Evolutionary conservation across 768 basidiomycete species (phyloP), one percentile per base, ranked within the genome.

Genomic region (Tricholoma bakamatsutake): DNA sequence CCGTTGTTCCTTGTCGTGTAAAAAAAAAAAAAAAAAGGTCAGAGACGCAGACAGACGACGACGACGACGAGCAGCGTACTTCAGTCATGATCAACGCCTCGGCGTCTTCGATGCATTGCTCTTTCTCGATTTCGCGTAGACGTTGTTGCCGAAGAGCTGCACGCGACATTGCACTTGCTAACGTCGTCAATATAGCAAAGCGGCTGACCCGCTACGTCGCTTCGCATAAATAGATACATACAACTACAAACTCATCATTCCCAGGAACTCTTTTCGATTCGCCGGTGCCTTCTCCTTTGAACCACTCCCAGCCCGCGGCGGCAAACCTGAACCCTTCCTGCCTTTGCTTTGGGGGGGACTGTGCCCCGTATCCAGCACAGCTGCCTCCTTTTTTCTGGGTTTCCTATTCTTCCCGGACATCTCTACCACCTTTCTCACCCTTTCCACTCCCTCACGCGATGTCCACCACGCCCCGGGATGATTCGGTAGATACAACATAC

Each of bases 81-180:
- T 83, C 80, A 35, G 81, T 82, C 72, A 84, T 75, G 61, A 76
- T 76, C 42, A 84, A 70, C 0, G 80, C 82, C 39, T 83, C 80
- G 12, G 73, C 73, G 18, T 84, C 82, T 65, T 82, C 82, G 27
- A 70, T 60, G 2, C 73, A 76, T 57, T 81, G 76, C 62, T 84
- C 81, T 27, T 73, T 70, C 64, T 83, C 82, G 33, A 77, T 72
- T 53, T 80, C 78, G 34, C 72, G 65, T 17, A 81, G 71, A 6
- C 69, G 69, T 48, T 75, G 72, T 63, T 74, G 77, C 35, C 82
- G 76, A 50, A 77, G 70, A 51, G 74, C 78, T 24, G 78, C 73
- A 54, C 81, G 73, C 39, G 70, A 69, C 62, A 66, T 63, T 30
- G 61, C 58, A 59, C 58, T 21, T 42, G 35, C 11, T 13, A 13